These are phyloP conservation scores for Hemileccinum rubropunctum DNA, from an alignment of 768 basidiomycete species.

Conservation along the genomic window DNA sequence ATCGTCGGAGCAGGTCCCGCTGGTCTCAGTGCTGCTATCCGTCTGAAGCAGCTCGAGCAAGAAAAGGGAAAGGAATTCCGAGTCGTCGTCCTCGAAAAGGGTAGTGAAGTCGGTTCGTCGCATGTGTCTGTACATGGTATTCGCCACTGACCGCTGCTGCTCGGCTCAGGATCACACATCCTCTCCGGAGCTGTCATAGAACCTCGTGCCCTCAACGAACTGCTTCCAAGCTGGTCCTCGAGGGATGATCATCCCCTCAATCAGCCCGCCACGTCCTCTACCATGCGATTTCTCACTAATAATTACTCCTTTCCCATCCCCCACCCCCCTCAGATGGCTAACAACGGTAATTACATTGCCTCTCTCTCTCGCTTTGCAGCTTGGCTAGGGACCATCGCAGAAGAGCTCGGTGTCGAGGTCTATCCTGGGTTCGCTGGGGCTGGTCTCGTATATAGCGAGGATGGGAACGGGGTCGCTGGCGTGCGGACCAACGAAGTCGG, in stretches of 20 bases:
- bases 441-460: slow-evolving; percentile 66
- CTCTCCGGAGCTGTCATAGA: slow-evolving; percentile 96
- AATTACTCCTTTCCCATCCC: slow-evolving; percentile 75
- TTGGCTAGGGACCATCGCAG: slow-evolving; percentile 87
- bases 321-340: slow-evolving; percentile 96
- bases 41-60: slow-evolving; percentile 87
- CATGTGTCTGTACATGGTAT: not conserved
- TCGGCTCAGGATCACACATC: slow-evolving; percentile 76
- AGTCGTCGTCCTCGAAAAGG: slow-evolving; percentile 95
- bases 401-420: slow-evolving; percentile 86
- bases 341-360: slow-evolving; percentile 90
- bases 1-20: slow-evolving; percentile 97
- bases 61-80: slow-evolving; percentile 78
- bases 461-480: slow-evolving; percentile 45
- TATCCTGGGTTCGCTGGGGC: slow-evolving; percentile 98
- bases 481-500: slow-evolving; percentile 95
- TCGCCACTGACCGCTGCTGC: not conserved
- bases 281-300: slow-evolving; percentile 84
- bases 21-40: slow-evolving; percentile 92
- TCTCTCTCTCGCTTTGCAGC: slow-evolving; percentile 86
- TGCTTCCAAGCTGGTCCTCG: slow-evolving; percentile 81
- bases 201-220: slow-evolving; percentile 85
- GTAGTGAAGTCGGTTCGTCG: slow-evolving; percentile 80
- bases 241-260: slow-evolving; percentile 71
- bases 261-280: slow-evolving; percentile 71